Conservation (phyloP, 768 basidiomycete genomes). For the Phaeotremella fagi region DNA sequence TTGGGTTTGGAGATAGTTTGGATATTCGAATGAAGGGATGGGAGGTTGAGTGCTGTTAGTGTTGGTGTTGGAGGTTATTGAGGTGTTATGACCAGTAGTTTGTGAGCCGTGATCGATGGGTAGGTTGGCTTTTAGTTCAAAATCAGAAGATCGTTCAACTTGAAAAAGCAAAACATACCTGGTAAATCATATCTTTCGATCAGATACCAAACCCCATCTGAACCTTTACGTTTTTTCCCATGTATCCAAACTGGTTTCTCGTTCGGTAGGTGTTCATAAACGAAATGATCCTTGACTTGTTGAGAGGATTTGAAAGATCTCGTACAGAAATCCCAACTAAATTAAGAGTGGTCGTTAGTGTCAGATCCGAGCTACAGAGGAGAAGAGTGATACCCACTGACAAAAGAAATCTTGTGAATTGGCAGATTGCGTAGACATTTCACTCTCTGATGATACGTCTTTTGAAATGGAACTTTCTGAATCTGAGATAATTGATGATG, state of each 20-base stretch:
- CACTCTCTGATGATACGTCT: too few relatives aligned
- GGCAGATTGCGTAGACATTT: too few relatives aligned
- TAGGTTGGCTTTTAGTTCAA: neutral
- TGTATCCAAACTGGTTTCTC: slow-evolving; percentile 1
- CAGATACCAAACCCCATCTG: slow-evolving; percentile 10
- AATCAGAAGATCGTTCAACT: neutral
- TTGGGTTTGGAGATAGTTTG: neutral
- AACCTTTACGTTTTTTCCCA: slow-evolving; percentile 2
- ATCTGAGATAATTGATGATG: too few relatives aligned
- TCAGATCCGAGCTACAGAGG: too few relatives aligned
- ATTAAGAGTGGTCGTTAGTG: too few relatives aligned
- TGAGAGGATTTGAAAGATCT: slow-evolving; percentile 1
- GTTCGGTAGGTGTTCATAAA: slow-evolving; percentile 10
- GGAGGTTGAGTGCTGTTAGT: neutral
- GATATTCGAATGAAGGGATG: neutral
- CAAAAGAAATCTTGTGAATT: too few relatives aligned
- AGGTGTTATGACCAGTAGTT: slow-evolving; percentile 17
- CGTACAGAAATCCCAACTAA: slow-evolving; percentile 17
- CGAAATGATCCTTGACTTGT: slow-evolving; percentile 12
- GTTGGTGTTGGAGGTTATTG: slow-evolving; percentile 3
- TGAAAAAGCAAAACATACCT: slow-evolving; percentile 3
- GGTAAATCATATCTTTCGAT: slow-evolving; percentile 1
- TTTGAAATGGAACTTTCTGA: too few relatives aligned
- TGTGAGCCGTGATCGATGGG: slow-evolving; percentile 9
- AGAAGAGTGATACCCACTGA: too few relatives aligned